phyloP scores from a whole-genome alignment of 1,139 yeast genomes.

The Saccharomyces hybrid region DNA sequence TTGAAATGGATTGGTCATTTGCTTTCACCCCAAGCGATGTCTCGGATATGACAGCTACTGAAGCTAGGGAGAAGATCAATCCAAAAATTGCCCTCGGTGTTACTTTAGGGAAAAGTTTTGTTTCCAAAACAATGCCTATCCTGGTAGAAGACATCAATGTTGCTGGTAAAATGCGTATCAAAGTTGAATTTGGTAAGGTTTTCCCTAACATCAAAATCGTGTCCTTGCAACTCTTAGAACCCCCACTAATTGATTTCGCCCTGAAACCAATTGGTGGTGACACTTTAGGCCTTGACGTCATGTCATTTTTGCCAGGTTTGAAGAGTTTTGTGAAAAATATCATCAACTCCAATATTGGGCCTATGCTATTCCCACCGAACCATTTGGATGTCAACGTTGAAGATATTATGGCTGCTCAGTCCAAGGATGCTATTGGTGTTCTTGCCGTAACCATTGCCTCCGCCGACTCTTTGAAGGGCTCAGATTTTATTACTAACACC shows the following conservation, averaged over 20 bases:
- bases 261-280: conserved; percentile 87
- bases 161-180: conserved; percentile 62
- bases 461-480: conserved; percentile 42
- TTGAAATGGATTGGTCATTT: conserved; percentile 79
- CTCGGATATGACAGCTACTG: conserved; percentile 71
- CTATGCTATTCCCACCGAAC: conserved; percentile 77
- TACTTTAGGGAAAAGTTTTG: conserved; percentile 69
- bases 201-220: conserved; percentile 72
- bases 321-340: conserved; percentile 63
- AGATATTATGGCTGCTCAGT: conserved; percentile 54
- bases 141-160: conserved; percentile 73
- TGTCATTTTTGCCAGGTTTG: conserved; percentile 76
- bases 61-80: conserved; percentile 59
- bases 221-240: conserved; percentile 63
- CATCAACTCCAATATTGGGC: conserved; percentile 63
- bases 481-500: conserved; percentile 38
- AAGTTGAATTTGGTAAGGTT: conserved; percentile 50
- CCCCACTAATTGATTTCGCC: conserved; percentile 68
- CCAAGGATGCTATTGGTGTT: conserved; percentile 62
- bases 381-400: conserved; percentile 67
- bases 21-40: conserved; percentile 75
- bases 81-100: conserved; percentile 77
- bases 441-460: conserved; percentile 55
- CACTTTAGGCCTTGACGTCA: conserved; percentile 70
- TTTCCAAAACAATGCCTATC: conserved; percentile 66